A percentile compares a stretch with the other conserved stretches of the same genome.
phyloP scores from a whole-genome alignment of 345 rosid genomes.

The Populus nigra region DNA sequence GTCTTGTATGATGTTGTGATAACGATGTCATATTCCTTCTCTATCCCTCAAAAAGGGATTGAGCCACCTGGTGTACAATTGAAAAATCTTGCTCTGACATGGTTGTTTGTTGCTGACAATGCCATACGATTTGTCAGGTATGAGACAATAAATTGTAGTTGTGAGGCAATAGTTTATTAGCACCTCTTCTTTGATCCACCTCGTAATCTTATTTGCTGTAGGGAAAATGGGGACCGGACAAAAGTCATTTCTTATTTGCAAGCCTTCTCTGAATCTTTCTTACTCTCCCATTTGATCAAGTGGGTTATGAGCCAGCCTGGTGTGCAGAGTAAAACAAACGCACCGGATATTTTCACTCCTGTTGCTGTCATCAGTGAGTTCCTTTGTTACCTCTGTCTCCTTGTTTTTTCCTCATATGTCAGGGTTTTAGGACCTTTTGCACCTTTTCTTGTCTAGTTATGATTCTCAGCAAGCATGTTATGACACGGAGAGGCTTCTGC shows the following conservation, averaged over 20 bases:
- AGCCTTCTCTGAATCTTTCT: conserved; percentile 47
- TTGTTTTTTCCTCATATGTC: conserved; percentile 5
- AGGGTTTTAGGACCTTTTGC: conserved; percentile 16
- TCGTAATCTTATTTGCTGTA: conserved; percentile 34
- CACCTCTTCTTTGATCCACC: conserved; percentile 14
- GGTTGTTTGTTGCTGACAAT: conserved; percentile 55
- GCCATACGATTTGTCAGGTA: conserved; percentile 51
- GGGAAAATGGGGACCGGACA: conserved; percentile 47
- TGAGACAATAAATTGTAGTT: conserved; percentile 10
- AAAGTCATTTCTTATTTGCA: conserved; percentile 40
- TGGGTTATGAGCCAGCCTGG: conserved; percentile 52
- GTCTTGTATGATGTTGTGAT: conserved; percentile 51
- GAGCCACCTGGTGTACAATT: conserved; percentile 28
- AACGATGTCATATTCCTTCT: conserved; percentile 43
- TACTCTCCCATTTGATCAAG: conserved; percentile 48
- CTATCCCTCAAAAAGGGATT: conserved; percentile 36
- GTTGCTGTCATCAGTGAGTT: conserved; percentile 61
- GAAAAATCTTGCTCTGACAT: conserved; percentile 51
- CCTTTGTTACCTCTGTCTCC: conserved; percentile 17
- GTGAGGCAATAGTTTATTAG: conserved; percentile 7
- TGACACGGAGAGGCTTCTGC: conserved; percentile 15
- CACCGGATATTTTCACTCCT: conserved; percentile 40
- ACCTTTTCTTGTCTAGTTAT: conserved; percentile 8
- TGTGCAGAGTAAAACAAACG: conserved; percentile 33
- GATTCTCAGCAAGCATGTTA: conserved; percentile 27